Conservation (phyloP, 371 early-diverging fungal species). For the Apophysomyces ossiformis region DNA sequence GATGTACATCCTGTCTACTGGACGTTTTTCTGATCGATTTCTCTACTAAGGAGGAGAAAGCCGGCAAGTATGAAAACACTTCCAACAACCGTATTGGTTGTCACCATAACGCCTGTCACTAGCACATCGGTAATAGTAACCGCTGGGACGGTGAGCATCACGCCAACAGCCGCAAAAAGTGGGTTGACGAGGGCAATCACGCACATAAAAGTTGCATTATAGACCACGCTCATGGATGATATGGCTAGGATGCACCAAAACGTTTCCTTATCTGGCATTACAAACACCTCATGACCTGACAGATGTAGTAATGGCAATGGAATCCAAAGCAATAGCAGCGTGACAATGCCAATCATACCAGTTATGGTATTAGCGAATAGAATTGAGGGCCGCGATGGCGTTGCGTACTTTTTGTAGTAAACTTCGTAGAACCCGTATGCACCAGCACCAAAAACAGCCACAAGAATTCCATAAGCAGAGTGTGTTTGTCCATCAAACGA, state of each 20-base stretch:
- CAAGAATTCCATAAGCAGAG: constrained; percentile 48
- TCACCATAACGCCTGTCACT: constrained; percentile 55
- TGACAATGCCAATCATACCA: constrained; percentile 65
- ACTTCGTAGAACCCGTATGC: constrained; percentile 75
- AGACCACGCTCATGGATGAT: constrained; percentile 73
- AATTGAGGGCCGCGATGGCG: constrained; percentile 64
- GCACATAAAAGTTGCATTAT: constrained; percentile 80
- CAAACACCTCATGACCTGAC: constrained; percentile 68
- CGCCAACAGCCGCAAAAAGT: constrained; percentile 82
- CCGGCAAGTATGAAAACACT: constrained; percentile 59
- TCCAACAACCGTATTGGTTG: constrained; percentile 55
- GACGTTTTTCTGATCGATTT: constrained; percentile 15
- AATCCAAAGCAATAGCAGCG: constrained; percentile 68
- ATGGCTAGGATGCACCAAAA: constrained; percentile 62
- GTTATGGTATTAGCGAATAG: constrained; percentile 77
- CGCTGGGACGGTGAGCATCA: constrained; percentile 82
- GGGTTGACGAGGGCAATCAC: constrained; percentile 80
- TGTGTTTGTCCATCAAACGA: constrained; percentile 13
- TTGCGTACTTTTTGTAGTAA: constrained; percentile 77
- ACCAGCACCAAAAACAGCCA: constrained; percentile 59
- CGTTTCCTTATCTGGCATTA: constrained; percentile 59
- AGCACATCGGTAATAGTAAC: constrained; percentile 70
- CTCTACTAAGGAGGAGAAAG: constrained; percentile 53
- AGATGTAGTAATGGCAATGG: constrained; percentile 76
- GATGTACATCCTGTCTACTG: neutral